A percentile compares a stretch with the other conserved stretches of the same genome.
Conservation (phyloP, 2,329 filamentous ascomycete genomes). For the Exophiala oligosperma region DNA sequence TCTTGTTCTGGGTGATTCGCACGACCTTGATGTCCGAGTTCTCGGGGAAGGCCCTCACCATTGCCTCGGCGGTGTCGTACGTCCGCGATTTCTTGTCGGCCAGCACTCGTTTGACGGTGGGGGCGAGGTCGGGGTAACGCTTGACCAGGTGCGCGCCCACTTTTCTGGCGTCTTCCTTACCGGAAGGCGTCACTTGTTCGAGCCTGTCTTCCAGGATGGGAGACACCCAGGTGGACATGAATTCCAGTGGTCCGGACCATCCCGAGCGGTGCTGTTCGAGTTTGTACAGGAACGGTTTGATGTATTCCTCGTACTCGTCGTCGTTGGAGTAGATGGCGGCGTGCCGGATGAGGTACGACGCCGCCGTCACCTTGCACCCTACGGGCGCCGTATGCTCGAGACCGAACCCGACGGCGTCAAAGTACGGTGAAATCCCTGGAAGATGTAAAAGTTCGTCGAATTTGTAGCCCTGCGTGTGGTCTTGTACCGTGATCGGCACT, state of each 20-base stretch:
- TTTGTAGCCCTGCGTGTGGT: conserved; percentile 24
- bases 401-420: conserved; percentile 25
- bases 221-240: conserved; percentile 23
- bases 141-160: conserved; percentile 19
- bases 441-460: conserved; percentile 25
- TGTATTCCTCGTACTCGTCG: conserved; percentile 25
- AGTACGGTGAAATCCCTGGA: conserved; percentile 24
- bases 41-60: conserved; percentile 19
- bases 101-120: conserved; percentile 17
- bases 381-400: conserved; percentile 19
- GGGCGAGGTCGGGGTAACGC: conserved; percentile 18
- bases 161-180: conserved; percentile 18
- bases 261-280: conserved; percentile 22
- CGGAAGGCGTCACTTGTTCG: conserved; percentile 24
- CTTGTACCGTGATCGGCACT: conserved; percentile 9
- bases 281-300: conserved; percentile 26
- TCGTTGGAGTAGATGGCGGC: conserved; percentile 25
- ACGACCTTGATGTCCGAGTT: conserved; percentile 23
- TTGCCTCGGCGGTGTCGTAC: conserved; percentile 19
- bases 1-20: conserved; percentile 16
- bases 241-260: conserved; percentile 20
- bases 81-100: conserved; percentile 25
- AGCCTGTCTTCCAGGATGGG: conserved; percentile 23
- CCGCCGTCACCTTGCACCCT: conserved; percentile 22
- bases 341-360: conserved; percentile 24